Conservation (phyloP, 2,329 filamentous ascomycete species). For the Sporothrix mexicana region DNA sequence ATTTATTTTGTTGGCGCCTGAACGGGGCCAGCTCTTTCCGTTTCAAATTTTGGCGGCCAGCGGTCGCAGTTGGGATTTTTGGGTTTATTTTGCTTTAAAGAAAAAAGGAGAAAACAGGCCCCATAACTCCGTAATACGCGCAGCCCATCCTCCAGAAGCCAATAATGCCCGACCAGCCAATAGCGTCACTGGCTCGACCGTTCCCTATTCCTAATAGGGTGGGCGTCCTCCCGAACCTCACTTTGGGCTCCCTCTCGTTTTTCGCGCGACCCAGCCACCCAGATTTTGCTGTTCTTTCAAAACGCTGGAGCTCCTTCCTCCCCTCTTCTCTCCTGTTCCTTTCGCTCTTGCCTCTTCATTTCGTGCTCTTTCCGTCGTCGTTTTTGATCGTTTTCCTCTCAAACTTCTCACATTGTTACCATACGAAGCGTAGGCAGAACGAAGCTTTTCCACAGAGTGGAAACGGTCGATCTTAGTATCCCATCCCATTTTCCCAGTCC, state of each 20-base stretch:
- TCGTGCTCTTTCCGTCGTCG: constrained; percentile 3
- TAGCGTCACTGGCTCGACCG: constrained; percentile 21
- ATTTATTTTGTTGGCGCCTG: not conserved
- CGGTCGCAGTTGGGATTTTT: constrained; percentile 15
- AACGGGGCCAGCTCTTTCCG: constrained; percentile 6
- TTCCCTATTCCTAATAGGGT: constrained; percentile 17
- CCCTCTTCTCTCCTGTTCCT: not conserved
- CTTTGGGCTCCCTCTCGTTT: constrained; percentile 8
- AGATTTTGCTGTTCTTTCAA: constrained; percentile 20
- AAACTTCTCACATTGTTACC: not conserved
- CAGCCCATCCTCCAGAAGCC: not conserved
- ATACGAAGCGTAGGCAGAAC: not conserved
- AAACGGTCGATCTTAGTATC: constrained; percentile 11
- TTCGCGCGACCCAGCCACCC: constrained; percentile 23
- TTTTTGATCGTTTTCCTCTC: not conserved
- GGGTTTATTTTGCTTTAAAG: constrained; percentile 13
- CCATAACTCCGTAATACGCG: constrained; percentile 23
- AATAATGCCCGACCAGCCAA: constrained; percentile 30
- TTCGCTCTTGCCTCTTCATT: not conserved
- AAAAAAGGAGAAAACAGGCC: constrained; percentile 6
- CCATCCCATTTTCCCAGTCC: not conserved
- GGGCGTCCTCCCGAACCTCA: not conserved
- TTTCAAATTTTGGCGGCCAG: not conserved
- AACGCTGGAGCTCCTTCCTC: constrained; percentile 22
- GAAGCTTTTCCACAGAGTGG: not conserved